Base-by-base conservation (phyloP, 495 filamentous ascomycete species). In the Neurospora cerealis region DNA sequence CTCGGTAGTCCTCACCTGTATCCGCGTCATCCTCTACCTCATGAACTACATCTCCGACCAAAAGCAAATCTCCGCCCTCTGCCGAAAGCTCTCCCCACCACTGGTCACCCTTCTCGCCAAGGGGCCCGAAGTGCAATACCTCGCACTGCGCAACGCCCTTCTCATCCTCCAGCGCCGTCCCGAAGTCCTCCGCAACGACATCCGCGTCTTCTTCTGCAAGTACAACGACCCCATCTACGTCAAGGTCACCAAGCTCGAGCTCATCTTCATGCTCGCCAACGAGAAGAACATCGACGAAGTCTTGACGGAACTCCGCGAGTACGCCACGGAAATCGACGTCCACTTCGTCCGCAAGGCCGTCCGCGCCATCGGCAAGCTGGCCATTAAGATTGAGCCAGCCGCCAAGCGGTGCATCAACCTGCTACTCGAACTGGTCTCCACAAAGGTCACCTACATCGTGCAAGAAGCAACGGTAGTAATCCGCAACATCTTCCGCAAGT, bases 171-270 rank as follows among this genome's bases (percentile, higher is more conserved):
- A 99, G 81, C 95, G 97, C 76, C 93, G 97, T 77, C 95, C 96
- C 3, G 95, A 97, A 79, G 97, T 99, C 70, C 86, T 99, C 2
- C 96, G 93, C 84, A 98, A 98, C 81, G 96, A 99, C 82, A 90
- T 99, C 70, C 90, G 96, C 69, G 96, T 99, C 3, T 99, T 99
- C 85, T 99, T 98, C 85, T 99, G 96, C 91, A 99, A 99, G 85
- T 99, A 99, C 85, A 98, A 99, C 80, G 96, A 99, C 79, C 96
- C 96, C 2, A 94, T 93, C 19, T 99, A 99, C 79, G 92, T 99
- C 82, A 99, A 99, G 80, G 89, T 99, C 39, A 91, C 97, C 81
- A 99, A 99, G 75, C 89, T 99, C 66, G 96, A 99, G 78, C 98
- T 98, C 73, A 98, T 99, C 96, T 95, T 99, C 19, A 91, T 96